Conservation (phyloP, 2,329 filamentous ascomycete genomes). For the Cladophialophora chaetospira region DNA sequence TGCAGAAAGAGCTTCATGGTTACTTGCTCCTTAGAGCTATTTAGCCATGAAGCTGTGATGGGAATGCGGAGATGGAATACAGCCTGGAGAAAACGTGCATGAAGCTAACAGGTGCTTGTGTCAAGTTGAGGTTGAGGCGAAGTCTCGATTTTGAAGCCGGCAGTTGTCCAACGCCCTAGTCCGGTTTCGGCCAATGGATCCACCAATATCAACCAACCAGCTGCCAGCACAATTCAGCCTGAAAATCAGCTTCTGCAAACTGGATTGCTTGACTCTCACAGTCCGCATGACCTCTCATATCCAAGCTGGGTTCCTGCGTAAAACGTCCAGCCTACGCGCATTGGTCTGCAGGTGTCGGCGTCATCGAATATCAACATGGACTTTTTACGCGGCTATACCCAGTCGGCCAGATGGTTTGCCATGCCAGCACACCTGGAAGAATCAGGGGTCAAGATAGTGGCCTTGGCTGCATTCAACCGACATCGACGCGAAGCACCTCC, state of each 20-base stretch:
- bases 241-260: background rate
- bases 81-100: background rate
- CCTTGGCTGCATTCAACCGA: slow-evolving; percentile 9
- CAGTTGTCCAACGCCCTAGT: background rate
- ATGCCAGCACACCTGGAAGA: background rate
- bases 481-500: slow-evolving; percentile 1
- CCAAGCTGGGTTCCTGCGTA: background rate
- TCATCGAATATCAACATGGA: background rate
- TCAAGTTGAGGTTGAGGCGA: background rate
- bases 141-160: background rate
- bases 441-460: background rate
- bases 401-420: slow-evolving; percentile 2
- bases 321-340: background rate
- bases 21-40: background rate
- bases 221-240: slow-evolving; percentile 1
- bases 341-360: background rate
- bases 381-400: background rate
- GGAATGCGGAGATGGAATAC: slow-evolving; percentile 2
- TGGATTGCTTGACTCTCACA: no score
- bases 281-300: background rate
- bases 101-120: background rate
- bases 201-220: background rate
- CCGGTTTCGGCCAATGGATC: slow-evolving; percentile 7
- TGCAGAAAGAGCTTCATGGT: background rate
- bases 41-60: background rate